These are phyloP conservation scores for Paradendryphiella salina DNA, from an alignment of 2,329 filamentous ascomycete species.

Conservation along the genomic window DNA sequence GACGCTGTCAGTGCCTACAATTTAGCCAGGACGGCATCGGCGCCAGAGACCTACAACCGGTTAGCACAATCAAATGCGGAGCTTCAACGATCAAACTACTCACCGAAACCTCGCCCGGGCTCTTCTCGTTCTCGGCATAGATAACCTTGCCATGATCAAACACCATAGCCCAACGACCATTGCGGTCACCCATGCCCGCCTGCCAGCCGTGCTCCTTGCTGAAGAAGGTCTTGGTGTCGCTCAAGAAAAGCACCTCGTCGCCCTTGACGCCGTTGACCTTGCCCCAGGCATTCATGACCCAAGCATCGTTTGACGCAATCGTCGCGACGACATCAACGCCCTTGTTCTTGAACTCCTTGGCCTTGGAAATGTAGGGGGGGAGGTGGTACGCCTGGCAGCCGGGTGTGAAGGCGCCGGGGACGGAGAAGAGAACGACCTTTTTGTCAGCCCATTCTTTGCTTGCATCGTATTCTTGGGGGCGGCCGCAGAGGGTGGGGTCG, in stretches of 20 bases:
- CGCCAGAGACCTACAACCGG: constrained; percentile 53
- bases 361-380: constrained; percentile 76
- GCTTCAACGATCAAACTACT: neutral
- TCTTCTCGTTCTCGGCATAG: constrained; percentile 75
- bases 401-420: constrained; percentile 81
- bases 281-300: constrained; percentile 85
- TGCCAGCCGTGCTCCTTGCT: constrained; percentile 78
- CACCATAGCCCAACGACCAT: constrained; percentile 77
- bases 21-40: constrained; percentile 54
- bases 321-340: constrained; percentile 81
- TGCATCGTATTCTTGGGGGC: constrained; percentile 77
- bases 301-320: constrained; percentile 82
- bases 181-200: constrained; percentile 67
- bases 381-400: constrained; percentile 82
- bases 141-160: constrained; percentile 77
- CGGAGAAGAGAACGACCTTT: constrained; percentile 70
- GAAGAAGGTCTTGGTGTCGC: constrained; percentile 73
- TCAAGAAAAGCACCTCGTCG: constrained; percentile 76
- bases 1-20: constrained; percentile 37
- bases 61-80: neutral
- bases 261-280: constrained; percentile 81
- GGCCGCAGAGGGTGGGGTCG: constrained; percentile 73
- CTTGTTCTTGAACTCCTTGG: constrained; percentile 72
- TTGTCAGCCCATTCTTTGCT: constrained; percentile 73
- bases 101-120: constrained; percentile 54